Base-by-base conservation (phyloP, 192 early-diverging fungal genomes). In the Podila horticola region DNA sequence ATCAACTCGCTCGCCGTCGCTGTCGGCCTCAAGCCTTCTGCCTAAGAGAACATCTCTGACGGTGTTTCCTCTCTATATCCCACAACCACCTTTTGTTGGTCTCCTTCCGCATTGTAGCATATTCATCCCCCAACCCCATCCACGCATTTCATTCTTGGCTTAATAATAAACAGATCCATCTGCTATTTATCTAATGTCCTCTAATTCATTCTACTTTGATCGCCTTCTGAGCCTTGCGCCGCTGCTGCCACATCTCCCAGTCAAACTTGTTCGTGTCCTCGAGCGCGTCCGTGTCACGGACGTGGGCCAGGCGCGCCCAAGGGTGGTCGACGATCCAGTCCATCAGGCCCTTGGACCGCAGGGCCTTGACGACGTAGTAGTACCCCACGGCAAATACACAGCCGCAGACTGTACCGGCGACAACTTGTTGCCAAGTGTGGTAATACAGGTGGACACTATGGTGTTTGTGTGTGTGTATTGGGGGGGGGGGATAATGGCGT, bases 371-470 rank as follows among this genome's bases (percentile, higher is more conserved):
- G 0, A 84, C n/a, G 12, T 49, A 31, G 51, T 84, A 94, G 88
- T 92, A 96, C 4, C 81, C 9, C 2, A 85, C 28, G 0, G 90
- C 93, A 76, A 92, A 90, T 0, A 79, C 28, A 0, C 72, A 57
- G 20, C 95, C 95, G 29, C 88, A 62, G 22, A 82, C 62, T 4
- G 86, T 71, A 8, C 95, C 95, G 26, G 88, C 88, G 4, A 89
- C n/a, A 10, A 95, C 93, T 79, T 96, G 95, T 33, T 84, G 74
- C 45, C 85, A 65, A 0, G 91, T 93, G 62, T 96, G 95, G 79
- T 95, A 95, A 12, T 84, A 82, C 3, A 96, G 75, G 69, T 94
- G 89, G 26, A 95, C 85, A 31, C 93, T 92, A 31, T 10, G 58
- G 26, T 28, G 31, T 4, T 31, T 31, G 34, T n/a, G n/a, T n/a